Percentiles rank a stretch among this genome's conserved stretches.
Evolutionary conservation across 75 land plant genomes (phyloP).

Genomic region (Pseudotsuga menziesii): DNA sequence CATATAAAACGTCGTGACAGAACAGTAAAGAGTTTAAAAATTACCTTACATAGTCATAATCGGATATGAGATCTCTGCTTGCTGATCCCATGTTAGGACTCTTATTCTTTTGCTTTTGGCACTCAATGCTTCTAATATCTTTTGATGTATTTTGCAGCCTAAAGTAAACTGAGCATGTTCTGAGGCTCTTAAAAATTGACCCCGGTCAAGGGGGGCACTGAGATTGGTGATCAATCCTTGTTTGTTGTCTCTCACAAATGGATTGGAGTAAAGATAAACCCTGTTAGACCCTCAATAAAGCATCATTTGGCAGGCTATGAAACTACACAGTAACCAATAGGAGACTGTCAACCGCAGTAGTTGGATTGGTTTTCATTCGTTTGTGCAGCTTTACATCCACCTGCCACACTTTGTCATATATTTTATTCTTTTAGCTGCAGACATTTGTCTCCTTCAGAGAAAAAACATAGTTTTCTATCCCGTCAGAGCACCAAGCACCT

Average conservation of each 20-base stretch:
- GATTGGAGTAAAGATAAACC: not conserved
- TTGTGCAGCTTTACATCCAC: slow-evolving; percentile 3
- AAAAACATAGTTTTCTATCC: too few species aligned
- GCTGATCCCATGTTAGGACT: not conserved
- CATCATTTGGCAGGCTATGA: not conserved
- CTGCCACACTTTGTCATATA: not conserved
- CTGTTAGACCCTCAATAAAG: not conserved
- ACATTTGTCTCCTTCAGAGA: too few species aligned
- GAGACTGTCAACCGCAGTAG: not conserved
- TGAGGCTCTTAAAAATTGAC: not conserved
- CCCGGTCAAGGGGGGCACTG: not conserved
- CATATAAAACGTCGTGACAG: not conserved
- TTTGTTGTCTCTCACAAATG: not conserved
- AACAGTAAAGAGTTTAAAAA: not conserved
- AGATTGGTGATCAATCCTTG: not conserved
- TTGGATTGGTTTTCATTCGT: not conserved
- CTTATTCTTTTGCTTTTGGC: not conserved
- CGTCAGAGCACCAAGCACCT: too few species aligned
- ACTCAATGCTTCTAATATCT: not conserved
- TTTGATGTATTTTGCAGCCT: not conserved
- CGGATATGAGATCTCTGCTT: not conserved
- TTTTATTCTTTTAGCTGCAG: too few species aligned
- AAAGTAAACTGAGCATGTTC: not conserved
- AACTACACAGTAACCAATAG: not conserved
- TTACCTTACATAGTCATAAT: not conserved